Evolutionary conservation across 1,139 yeast genomes (phyloP), one percentile per base, ranked within the genome.

Genomic region (Wickerhamomyces sp.): DNA sequence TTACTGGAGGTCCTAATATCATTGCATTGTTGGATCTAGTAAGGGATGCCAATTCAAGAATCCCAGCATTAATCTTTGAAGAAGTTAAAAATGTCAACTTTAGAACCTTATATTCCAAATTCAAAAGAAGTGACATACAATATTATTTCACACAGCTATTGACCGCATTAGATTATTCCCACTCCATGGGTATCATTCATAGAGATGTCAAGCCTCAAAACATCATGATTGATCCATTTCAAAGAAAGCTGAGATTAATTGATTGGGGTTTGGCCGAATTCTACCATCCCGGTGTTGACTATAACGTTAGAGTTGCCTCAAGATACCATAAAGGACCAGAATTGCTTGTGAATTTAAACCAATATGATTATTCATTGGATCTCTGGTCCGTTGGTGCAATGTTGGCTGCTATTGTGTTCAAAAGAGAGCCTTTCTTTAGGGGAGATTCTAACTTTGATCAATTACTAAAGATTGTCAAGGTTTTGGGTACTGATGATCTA

Each of bases 181-280:
- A 94, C 67, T 88, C 96, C 7, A 89, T 88, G 89, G 99, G 99
- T 37, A 91, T 94, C 52, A 94, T 94, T 88, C 99, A 94, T 67
- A 76, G 99, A 64, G 99, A 94, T 67, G 99, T 94, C 51, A 94
- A 94, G 66, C 99, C 99, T 30, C 98, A 94, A 64, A 94, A 94
- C 62, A 94, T 94, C 41, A 93, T 94, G 97, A 94, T 94, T 61
- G 99, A 94, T 65, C 98, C 93, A 56, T 79, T 79, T 45, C 74
- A 75, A 55, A 78, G 79, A 58, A 72, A 71, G 50, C 71, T 94
- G 55, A 78, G 97, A 54, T 76, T 94, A 53, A 94, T 94, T 55
- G 99, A 94, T 71, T 94, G 99, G 99, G 99, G 99, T 10, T 73
- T 94, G 49, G 99, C 99, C 5, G 99, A 94, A 66, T 93, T 91